These are phyloP conservation scores for Calocybe gambosa DNA, from an alignment of 1,284 basidiomycete genomes.

Conservation along the genomic window DNA sequence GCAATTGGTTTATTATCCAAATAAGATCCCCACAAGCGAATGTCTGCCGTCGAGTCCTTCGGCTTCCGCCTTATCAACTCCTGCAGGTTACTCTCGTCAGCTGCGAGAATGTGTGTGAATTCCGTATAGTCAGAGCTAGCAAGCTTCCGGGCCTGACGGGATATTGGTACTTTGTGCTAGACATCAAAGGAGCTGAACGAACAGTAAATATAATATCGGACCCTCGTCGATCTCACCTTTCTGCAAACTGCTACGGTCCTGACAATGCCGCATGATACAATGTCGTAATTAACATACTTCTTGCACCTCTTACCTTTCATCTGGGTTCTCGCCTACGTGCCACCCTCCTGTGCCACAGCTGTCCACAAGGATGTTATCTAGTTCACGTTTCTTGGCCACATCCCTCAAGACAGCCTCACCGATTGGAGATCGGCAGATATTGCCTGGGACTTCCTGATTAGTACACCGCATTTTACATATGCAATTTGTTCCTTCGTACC, in stretches of 20 bases:
- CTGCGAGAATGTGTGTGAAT: conserved; percentile 68
- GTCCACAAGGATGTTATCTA: conserved; percentile 55
- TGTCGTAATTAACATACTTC: not conserved
- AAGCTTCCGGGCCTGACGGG: conserved; percentile 51
- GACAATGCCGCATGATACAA: not conserved
- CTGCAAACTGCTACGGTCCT: conserved; percentile 18
- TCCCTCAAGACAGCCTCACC: conserved; percentile 69
- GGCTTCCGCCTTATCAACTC: conserved; percentile 49
- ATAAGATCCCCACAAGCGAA: conserved; percentile 37
- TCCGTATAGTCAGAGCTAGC: conserved; percentile 44
- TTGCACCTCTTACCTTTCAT: conserved; percentile 49
- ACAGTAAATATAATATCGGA: not conserved
- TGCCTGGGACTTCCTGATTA: conserved; percentile 36
- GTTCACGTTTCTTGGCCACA: conserved; percentile 53
- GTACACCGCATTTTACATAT: not conserved
- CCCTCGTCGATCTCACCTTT: conserved; percentile 11
- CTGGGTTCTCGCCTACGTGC: conserved; percentile 68
- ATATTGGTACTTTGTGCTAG: conserved; percentile 50
- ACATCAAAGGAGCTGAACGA: not conserved
- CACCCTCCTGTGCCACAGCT: conserved; percentile 71
- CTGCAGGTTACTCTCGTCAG: conserved; percentile 57
- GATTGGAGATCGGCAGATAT: conserved; percentile 77
- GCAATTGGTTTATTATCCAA: conserved; percentile 50
- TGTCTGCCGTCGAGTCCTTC: conserved; percentile 38
- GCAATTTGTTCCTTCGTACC: conserved; percentile 24